phyloP scores from a whole-genome alignment of 169 alveolate species.

The Eimeria maxima region DNA sequence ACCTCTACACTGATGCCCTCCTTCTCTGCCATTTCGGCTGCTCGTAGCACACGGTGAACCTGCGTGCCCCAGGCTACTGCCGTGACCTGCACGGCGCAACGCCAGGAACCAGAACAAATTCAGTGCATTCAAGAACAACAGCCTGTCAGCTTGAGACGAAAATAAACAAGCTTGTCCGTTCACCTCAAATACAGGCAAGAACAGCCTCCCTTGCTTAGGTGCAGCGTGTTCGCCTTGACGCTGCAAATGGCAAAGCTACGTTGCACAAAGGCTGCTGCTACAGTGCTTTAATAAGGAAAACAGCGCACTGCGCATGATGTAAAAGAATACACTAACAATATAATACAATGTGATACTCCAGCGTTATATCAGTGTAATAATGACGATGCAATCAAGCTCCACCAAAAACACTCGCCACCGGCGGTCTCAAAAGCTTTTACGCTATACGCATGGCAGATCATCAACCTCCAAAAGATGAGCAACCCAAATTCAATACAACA shows the following conservation, averaged over 20 bases:
- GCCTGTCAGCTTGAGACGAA: not conserved
- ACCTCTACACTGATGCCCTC: constrained; percentile 95
- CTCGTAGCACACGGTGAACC: constrained; percentile 91
- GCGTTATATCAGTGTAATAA: too few relatives aligned
- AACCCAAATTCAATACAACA: not conserved
- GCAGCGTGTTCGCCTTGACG: not conserved
- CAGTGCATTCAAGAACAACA: not conserved
- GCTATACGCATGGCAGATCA: not conserved
- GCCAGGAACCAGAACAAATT: not conserved
- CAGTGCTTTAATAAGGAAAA: not conserved
- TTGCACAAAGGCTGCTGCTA: not conserved
- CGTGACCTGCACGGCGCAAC: constrained; percentile 85
- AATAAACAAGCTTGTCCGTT: not conserved
- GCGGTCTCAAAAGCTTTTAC: not conserved
- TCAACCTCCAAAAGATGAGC: not conserved
- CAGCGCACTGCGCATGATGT: not conserved
- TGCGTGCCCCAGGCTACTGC: constrained; percentile 94
- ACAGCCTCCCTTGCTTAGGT: not conserved
- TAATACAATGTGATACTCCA: too few relatives aligned
- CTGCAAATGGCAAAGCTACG: not conserved
- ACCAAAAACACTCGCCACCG: too few relatives aligned
- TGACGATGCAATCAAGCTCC: too few relatives aligned
- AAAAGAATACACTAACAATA: too few relatives aligned
- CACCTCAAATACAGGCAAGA: not conserved
- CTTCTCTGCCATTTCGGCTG: constrained; percentile 94